Evolutionary conservation across 805 yeast genomes (phyloP).

Genomic region (Candida sonorensis): DNA sequence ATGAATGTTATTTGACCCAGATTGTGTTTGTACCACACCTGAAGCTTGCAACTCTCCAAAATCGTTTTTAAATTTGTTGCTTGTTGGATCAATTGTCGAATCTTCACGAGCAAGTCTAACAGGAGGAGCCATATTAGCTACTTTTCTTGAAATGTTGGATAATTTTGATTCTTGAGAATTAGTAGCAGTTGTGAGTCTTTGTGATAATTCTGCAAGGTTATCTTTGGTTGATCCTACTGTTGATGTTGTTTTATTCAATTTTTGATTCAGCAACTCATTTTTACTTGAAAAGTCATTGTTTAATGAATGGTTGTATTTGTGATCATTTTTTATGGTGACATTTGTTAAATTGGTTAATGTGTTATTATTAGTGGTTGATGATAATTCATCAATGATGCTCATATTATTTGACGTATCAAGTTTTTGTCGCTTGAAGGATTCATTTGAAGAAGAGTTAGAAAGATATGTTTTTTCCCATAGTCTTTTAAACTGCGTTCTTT

Average conservation of each 20-base stretch:
- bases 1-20: conserved; percentile 24
- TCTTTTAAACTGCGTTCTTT: conserved; percentile 16
- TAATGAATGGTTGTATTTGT: too few species aligned
- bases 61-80: conserved; percentile 24
- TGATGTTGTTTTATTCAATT: too few species aligned
- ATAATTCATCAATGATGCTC: background rate
- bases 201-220: too few species aligned
- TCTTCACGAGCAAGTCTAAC: conserved; percentile 18
- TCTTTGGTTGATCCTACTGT: too few species aligned
- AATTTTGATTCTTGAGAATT: background rate
- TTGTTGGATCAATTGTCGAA: conserved; percentile 14
- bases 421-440: conserved; percentile 2
- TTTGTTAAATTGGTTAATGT: background rate
- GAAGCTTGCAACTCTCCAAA: conserved; percentile 57
- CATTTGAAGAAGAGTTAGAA: conserved; percentile 1
- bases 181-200: too few species aligned
- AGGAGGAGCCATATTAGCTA: conserved; percentile 18
- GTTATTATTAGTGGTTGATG: background rate
- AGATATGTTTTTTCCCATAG: conserved; percentile 17
- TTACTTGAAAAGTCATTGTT: too few species aligned
- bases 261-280: too few species aligned
- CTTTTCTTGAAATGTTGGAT: background rate
- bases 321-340: background rate
- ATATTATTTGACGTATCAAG: conserved; percentile 21
- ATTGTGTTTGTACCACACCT: conserved; percentile 38